Evolutionary conservation across 306 rosid genomes (phyloP).

Genomic region (Trifolium fragiferum): DNA sequence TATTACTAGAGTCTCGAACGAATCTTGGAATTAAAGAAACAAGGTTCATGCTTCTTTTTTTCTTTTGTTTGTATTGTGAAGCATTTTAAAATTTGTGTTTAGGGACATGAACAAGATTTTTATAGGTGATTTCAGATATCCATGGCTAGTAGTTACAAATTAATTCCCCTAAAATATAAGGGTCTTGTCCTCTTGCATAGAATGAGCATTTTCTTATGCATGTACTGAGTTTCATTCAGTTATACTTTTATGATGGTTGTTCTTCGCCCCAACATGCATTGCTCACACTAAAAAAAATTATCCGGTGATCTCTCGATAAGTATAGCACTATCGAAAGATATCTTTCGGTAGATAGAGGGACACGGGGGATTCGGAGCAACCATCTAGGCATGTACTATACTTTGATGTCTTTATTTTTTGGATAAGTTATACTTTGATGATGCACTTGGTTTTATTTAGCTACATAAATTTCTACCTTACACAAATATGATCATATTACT

Average conservation of each 20-base stretch:
- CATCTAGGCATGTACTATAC: no score
- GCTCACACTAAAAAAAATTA: no score
- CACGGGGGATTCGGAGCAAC: no score
- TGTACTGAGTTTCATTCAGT: conserved; percentile 22
- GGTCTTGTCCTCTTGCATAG: conserved; percentile 16
- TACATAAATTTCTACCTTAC: background rate
- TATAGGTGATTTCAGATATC: background rate
- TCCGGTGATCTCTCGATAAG: no score
- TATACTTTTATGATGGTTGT: background rate
- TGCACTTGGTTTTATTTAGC: background rate
- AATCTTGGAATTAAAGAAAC: conserved; percentile 34
- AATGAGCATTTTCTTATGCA: conserved; percentile 29
- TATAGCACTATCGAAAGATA: no score
- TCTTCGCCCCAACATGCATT: no score
- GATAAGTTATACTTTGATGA: no score
- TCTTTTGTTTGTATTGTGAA: conserved; percentile 24
- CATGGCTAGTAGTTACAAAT: background rate
- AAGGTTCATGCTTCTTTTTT: conserved; percentile 9
- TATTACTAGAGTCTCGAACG: conserved; percentile 10
- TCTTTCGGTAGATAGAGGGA: no score
- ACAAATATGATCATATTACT: background rate
- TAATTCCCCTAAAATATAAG: background rate
- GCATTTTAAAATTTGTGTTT: background rate
- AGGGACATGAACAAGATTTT: background rate
- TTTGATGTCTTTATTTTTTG: no score